A percentile compares a stretch with the other conserved stretches of the same genome.
Conservation (phyloP, 768 basidiomycete genomes). For the Mycena alexandri region DNA sequence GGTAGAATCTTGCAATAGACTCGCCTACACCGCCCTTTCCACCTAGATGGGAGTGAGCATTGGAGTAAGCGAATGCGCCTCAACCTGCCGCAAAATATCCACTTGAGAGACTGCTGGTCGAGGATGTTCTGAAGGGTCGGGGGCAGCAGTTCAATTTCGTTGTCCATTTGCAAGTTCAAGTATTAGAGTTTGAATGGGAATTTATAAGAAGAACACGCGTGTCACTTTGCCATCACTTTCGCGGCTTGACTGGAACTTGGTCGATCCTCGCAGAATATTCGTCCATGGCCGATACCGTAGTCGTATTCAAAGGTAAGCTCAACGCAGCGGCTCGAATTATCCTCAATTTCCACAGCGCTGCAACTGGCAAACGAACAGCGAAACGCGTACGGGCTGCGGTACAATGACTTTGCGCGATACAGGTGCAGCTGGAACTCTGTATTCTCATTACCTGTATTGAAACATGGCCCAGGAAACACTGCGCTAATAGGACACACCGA, state of each 20-base stretch:
- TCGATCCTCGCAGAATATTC: conserved; percentile 33
- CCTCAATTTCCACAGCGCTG: conserved; percentile 65
- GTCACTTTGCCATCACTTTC: conserved; percentile 30
- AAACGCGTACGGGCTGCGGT: conserved; percentile 90
- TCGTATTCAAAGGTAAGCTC: conserved; percentile 55
- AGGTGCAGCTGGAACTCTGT: conserved; percentile 58
- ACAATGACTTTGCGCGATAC: conserved; percentile 90
- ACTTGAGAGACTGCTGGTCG: conserved; percentile 93
- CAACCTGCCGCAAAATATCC: conserved; percentile 94
- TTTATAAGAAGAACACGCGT: conserved; percentile 23
- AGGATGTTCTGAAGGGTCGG: conserved; percentile 95
- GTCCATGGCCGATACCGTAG: conserved; percentile 48
- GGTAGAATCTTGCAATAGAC: conserved; percentile 44
- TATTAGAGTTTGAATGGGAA: conserved; percentile 4
- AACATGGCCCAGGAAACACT: conserved; percentile 80
- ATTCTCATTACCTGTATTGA: neutral
- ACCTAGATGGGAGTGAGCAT: conserved; percentile 62
- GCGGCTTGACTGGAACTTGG: conserved; percentile 24
- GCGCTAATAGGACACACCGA: conserved; percentile 90
- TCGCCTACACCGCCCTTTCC: conserved; percentile 98
- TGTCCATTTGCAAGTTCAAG: conserved; percentile 22
- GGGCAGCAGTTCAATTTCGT: conserved; percentile 76
- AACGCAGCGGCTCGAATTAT: conserved; percentile 23
- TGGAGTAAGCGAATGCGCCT: conserved; percentile 27
- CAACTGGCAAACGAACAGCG: conserved; percentile 90